Base-by-base conservation (phyloP, 257 asterid species). In the Linaria vulgaris region DNA sequence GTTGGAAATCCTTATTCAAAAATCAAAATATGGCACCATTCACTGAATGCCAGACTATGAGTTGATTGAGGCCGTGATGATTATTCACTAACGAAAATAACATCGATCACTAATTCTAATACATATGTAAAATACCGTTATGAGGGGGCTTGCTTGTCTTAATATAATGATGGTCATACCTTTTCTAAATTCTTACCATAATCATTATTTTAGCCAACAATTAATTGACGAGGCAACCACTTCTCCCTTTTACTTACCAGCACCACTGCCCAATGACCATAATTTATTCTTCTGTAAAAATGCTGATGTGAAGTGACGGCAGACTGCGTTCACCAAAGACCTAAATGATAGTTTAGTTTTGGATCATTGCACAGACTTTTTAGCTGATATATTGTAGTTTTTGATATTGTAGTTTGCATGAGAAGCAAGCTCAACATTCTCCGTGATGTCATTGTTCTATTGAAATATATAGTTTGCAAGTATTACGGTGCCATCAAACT, bases 171-270 rank as follows among this genome's bases (percentile, higher is more conserved):
- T 81, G 69, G 38, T 20, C 13, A 23, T 65, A 69, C 55, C 17
- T 77, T 34, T 48, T 60, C 69, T 48, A 60, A 74, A 59, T 75
- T 71, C 71, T 67, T 59, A 19, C 67, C 47, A 23, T 63, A 75
- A 81, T 81, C 64, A 81, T 81, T 72, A 57, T 59, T 70, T 65
- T 71, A 69, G 68, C 78, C 79, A 64, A 67, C 76, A 78, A 81
- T 81, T 78, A 78, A 81, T 81, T 75, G 87, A 78, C 87, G 76
- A 78, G 27, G 61, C 82, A 81, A 81, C 87, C 69, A 81, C 86
- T 70, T 51, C 39, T 49, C 56, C 72, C 31, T 59, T 66, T 74
- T 54, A 65, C 73, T 70, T 34, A 65, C 76, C 67, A 39, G 59
- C 78, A 38, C 56, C 73, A 56, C 41, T 70, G 30, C 69, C 21